Conservation (phyloP, 2,329 filamentous ascomycete species). For the Cladosporium sp. region DNA sequence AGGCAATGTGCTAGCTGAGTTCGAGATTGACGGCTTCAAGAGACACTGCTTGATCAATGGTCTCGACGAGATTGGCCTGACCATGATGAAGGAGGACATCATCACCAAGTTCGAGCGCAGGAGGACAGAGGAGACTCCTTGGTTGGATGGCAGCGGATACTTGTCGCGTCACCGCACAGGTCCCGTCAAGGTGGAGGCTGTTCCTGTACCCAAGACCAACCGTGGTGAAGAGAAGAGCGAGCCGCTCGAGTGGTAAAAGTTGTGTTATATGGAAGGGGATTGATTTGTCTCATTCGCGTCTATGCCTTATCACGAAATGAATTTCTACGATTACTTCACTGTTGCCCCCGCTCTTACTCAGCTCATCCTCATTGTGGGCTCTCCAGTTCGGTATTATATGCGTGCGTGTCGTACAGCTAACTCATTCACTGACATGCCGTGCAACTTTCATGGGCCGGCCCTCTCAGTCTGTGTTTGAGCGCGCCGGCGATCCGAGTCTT, state of each 20-base stretch:
- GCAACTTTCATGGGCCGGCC: background rate
- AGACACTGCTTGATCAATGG: slow-evolving; percentile 94
- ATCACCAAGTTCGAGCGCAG: slow-evolving; percentile 79
- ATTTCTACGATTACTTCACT: slow-evolving; percentile 7
- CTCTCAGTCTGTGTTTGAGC: too few species aligned
- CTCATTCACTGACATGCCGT: too few species aligned
- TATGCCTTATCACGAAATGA: slow-evolving; percentile 14
- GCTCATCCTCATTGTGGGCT: background rate
- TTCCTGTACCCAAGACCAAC: slow-evolving; percentile 83
- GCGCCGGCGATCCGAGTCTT: too few species aligned
- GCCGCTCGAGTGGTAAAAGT: slow-evolving; percentile 78
- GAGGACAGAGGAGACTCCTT: slow-evolving; percentile 76
- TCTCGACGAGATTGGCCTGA: slow-evolving; percentile 92
- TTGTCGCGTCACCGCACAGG: slow-evolving; percentile 59
- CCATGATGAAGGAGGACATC: slow-evolving; percentile 88
- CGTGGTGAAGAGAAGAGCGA: slow-evolving; percentile 79
- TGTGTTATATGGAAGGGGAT: slow-evolving; percentile 39
- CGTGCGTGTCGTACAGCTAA: too few species aligned
- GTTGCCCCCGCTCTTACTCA: background rate
- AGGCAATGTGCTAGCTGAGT: slow-evolving; percentile 72
- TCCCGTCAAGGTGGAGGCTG: slow-evolving; percentile 63
- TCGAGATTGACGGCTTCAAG: slow-evolving; percentile 89
- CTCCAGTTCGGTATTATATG: too few species aligned
- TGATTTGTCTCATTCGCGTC: background rate
- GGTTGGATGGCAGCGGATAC: slow-evolving; percentile 86